Evolutionary conservation across 2,329 filamentous ascomycete genomes (phyloP).

Genomic region (Phialophora expanda): DNA sequence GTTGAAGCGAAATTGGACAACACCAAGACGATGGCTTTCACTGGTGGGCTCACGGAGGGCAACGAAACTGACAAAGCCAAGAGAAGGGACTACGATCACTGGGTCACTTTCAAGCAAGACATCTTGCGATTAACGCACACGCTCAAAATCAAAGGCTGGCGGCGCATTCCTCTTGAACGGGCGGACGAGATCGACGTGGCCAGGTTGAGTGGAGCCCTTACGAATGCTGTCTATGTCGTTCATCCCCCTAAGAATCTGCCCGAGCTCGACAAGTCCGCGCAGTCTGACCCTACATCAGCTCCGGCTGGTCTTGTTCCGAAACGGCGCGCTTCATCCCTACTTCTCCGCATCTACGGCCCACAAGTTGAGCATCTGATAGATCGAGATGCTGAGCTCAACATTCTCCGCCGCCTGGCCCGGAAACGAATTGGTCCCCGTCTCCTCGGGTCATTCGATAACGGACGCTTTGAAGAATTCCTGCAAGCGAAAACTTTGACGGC

Average conservation of each 20-base stretch:
- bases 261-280: constrained; percentile 37
- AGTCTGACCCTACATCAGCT: constrained; percentile 11
- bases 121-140: constrained; percentile 90
- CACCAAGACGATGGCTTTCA: constrained; percentile 82
- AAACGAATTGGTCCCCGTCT: constrained; percentile 93
- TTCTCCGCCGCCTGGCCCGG: constrained; percentile 80
- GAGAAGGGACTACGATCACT: constrained; percentile 74
- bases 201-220: constrained; percentile 79
- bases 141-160: constrained; percentile 87
- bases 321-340: constrained; percentile 66
- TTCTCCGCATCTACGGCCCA: constrained; percentile 90
- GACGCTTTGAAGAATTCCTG: constrained; percentile 93
- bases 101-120: constrained; percentile 88
- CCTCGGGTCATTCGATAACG: constrained; percentile 90
- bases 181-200: constrained; percentile 53
- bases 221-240: constrained; percentile 95
- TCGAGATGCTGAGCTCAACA: constrained; percentile 83
- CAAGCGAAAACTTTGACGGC: constrained; percentile 80
- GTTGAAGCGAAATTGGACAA: constrained; percentile 89
- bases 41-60: constrained; percentile 58
- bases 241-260: constrained; percentile 73
- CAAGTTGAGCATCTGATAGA: constrained; percentile 97
- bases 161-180: constrained; percentile 67
- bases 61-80: constrained; percentile 55
- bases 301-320: constrained; percentile 28